Conservation (phyloP, 2,329 filamentous ascomycete species). For the Aureobasidium sp. region DNA sequence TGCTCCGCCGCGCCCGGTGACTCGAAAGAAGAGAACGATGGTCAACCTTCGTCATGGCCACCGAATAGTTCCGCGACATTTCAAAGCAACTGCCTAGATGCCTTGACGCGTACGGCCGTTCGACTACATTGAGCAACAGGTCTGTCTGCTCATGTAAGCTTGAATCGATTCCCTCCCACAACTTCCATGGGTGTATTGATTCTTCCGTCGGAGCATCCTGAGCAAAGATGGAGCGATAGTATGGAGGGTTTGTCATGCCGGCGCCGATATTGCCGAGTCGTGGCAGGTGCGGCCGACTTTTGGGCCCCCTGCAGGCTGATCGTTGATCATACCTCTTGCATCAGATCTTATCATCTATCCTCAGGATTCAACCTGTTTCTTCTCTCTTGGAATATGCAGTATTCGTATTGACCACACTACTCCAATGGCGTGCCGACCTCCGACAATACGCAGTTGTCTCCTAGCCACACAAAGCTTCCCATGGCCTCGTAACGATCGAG, state of each 20-base stretch:
- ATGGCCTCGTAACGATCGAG: not conserved
- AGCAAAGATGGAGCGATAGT: not conserved
- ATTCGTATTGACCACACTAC: not conserved
- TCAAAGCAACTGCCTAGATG: slow-evolving; percentile 8
- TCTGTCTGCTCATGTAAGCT: not conserved
- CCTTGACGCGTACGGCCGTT: not conserved
- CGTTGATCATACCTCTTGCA: not conserved
- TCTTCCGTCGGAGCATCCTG: not conserved
- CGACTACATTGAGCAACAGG: not conserved
- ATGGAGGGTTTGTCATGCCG: not conserved
- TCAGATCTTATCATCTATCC: not conserved
- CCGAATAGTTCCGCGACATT: not conserved
- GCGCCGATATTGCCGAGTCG: not conserved
- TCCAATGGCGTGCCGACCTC: not conserved
- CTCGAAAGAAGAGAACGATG: not conserved
- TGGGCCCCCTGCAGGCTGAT: not conserved
- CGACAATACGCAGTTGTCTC: not conserved
- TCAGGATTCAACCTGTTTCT: not conserved
- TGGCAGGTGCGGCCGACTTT: not conserved
- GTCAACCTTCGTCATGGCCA: not conserved
- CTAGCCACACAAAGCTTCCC: not conserved
- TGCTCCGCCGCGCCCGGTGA: slow-evolving; percentile 3
- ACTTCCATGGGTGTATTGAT: not conserved
- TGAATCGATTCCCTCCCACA: not conserved
- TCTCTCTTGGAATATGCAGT: not conserved